A percentile compares a stretch with the other conserved stretches of the same genome.
These are phyloP conservation scores for Abrus precatorius DNA, from an alignment of 306 rosid species.

Conservation along the genomic window DNA sequence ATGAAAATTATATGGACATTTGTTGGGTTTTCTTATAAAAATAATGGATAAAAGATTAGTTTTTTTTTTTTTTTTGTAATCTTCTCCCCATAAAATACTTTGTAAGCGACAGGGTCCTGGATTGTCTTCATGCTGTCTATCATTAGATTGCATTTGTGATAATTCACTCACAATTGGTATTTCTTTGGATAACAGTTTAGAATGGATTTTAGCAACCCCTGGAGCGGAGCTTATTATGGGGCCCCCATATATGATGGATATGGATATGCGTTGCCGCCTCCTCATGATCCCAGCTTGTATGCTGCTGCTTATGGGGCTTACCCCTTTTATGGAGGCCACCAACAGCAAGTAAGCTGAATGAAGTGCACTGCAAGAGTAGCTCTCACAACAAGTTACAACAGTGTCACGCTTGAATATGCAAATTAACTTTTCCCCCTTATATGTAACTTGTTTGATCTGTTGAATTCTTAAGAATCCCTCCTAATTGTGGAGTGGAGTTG, in stretches of 20 bases:
- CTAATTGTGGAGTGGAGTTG: slow-evolving; percentile 82
- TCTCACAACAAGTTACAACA: slow-evolving; percentile 50
- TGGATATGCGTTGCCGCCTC: slow-evolving; percentile 81
- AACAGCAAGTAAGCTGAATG: slow-evolving; percentile 92
- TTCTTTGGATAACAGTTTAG: slow-evolving; percentile 66
- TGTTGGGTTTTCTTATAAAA: slow-evolving; percentile 3
- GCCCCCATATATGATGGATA: slow-evolving; percentile 86
- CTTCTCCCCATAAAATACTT: not conserved
- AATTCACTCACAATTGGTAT: slow-evolving; percentile 33
- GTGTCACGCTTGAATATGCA: slow-evolving; percentile 43
- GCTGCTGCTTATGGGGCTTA: slow-evolving; percentile 88
- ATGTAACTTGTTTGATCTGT: slow-evolving; percentile 67
- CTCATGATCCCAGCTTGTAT: slow-evolving; percentile 86
- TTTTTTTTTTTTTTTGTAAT: not conserved
- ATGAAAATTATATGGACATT: not conserved
- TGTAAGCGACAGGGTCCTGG: not conserved
- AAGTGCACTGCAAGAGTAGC: slow-evolving; percentile 50
- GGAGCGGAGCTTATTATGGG: slow-evolving; percentile 86
- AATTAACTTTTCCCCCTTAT: slow-evolving; percentile 53
- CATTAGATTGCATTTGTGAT: slow-evolving; percentile 36
- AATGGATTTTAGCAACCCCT: slow-evolving; percentile 73
- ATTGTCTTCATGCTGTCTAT: not conserved
- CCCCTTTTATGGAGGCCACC: slow-evolving; percentile 87
- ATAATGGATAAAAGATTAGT: slow-evolving; percentile 4
- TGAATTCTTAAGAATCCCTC: slow-evolving; percentile 72